Base-by-base conservation (phyloP, 1,284 basidiomycete genomes). In the Apiotrichum akiyoshidainum region DNA sequence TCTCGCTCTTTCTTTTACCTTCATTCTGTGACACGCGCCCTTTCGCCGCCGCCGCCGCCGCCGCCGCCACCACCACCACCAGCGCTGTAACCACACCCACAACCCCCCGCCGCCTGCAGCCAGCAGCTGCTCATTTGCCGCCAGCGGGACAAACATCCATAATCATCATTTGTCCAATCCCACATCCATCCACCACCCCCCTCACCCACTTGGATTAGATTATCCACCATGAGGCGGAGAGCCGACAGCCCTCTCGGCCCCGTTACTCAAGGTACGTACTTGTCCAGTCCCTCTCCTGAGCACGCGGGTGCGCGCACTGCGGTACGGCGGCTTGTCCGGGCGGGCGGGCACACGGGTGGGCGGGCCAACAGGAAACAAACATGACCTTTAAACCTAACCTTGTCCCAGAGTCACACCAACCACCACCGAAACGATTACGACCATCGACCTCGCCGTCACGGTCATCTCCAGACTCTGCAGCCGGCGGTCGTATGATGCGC, bases 171-270 rank as follows among this genome's bases (percentile, higher is more conserved):
- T 19, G 21, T 26, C 22, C 44, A 21, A 46, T 14, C 12, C 12
- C 9, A 37, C 12, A 37, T 11, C 14, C 37, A 37, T 13, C 11
- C 37, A 37, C 11, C 37, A 11, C 37, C 37, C 10, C 44, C 22
- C 26, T 4, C 26, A 31, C 26, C 26, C 26, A 31, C 26, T 31
- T 31, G 26, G 26, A 31, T 31, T 31, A 11, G 7, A 9, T 31
- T 42, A 14, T 12, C 19, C 55, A 39, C 37, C 17, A 61, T 61
- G 60, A 42, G 60, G 49, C 37, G 60, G 35, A 46, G 60, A 52
- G 60, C 60, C 14, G 60, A 61, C 49, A 58, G 56, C 46, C 60
- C 60, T 5, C 22, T 26, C 31, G 60, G 60, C n/a, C 52, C 56
- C 19, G 53, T 58, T 26, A 48, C 53, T 16, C 60, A 58, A 42